Evolutionary conservation across 495 filamentous ascomycete genomes (phyloP).

Genomic region (Aspergillus saccharolyticus): DNA sequence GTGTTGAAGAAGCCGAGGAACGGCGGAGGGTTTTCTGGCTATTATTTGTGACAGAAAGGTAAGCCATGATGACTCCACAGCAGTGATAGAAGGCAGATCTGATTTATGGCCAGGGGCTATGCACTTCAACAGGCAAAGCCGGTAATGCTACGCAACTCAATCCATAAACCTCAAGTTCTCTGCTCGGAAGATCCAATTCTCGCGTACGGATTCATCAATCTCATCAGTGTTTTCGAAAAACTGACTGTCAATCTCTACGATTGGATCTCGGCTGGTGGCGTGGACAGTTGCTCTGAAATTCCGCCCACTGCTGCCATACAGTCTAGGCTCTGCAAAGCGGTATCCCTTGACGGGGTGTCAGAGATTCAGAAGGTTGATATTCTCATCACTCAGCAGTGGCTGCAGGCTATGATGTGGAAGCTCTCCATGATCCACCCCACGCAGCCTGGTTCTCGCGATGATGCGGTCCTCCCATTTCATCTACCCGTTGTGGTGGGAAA

Average conservation of each 20-base stretch:
- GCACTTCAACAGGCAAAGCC: constrained; percentile 51
- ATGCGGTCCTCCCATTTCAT: constrained; percentile 51
- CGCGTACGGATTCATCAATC: constrained; percentile 49
- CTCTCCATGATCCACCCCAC: constrained; percentile 51
- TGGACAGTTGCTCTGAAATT: constrained; percentile 33
- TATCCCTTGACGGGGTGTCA: constrained; percentile 42
- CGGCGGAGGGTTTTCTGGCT: constrained; percentile 60
- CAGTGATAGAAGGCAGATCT: constrained; percentile 21
- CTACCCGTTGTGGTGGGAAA: constrained; percentile 55
- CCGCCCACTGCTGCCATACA: constrained; percentile 37
- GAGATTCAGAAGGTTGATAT: constrained; percentile 59
- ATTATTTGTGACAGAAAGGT: constrained; percentile 58
- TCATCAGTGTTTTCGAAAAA: constrained; percentile 49
- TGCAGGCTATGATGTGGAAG: constrained; percentile 58
- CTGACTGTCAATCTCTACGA: constrained; percentile 40
- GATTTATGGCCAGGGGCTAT: constrained; percentile 31
- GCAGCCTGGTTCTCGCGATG: constrained; percentile 37
- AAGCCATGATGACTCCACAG: constrained; percentile 3
- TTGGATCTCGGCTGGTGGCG: constrained; percentile 38
- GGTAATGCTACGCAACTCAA: constrained; percentile 48
- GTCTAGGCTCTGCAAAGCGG: constrained; percentile 34
- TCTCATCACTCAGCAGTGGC: constrained; percentile 58
- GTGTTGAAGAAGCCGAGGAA: constrained; percentile 45
- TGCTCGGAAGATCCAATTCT: constrained; percentile 43
- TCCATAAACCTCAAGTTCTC: constrained; percentile 44